phyloP scores from a whole-genome alignment of 2,329 filamentous ascomycete species.

The Xylaria sp. region DNA sequence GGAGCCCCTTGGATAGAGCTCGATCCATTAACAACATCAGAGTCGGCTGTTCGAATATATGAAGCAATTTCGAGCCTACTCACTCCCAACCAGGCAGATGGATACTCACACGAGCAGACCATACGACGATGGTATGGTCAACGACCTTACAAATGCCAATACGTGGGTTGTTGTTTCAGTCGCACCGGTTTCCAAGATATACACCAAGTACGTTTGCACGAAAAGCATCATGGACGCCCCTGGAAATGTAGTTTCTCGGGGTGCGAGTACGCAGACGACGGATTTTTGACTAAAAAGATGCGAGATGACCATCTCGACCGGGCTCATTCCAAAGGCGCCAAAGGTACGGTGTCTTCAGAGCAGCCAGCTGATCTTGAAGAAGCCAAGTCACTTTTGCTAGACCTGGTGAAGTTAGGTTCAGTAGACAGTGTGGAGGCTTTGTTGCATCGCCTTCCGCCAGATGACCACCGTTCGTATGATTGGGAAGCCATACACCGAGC shows the following conservation, averaged over 20 bases:
- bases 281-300: not conserved
- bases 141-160: constrained; percentile 27
- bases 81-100: not conserved
- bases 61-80: not conserved
- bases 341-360: too few species aligned
- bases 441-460: too few species aligned
- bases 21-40: constrained; percentile 22
- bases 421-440: not conserved
- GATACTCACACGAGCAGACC: not conserved
- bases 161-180: constrained; percentile 14
- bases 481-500: too few species aligned
- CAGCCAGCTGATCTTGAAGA: not conserved
- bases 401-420: not conserved
- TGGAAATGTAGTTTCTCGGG: not conserved
- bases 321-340: not conserved
- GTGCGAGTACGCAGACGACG: not conserved
- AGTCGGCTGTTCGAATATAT: constrained; percentile 6
- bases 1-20: constrained; percentile 9
- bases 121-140: constrained; percentile 21
- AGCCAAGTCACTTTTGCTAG: not conserved
- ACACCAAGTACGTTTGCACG: not conserved
- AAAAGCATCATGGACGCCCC: not conserved
- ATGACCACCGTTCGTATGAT: too few species aligned
- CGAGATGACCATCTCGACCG: not conserved
- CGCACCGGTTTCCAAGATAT: constrained; percentile 22